phyloP scores from a whole-genome alignment of 1,139 yeast genomes.

The Wickerhamiella infanticola region DNA sequence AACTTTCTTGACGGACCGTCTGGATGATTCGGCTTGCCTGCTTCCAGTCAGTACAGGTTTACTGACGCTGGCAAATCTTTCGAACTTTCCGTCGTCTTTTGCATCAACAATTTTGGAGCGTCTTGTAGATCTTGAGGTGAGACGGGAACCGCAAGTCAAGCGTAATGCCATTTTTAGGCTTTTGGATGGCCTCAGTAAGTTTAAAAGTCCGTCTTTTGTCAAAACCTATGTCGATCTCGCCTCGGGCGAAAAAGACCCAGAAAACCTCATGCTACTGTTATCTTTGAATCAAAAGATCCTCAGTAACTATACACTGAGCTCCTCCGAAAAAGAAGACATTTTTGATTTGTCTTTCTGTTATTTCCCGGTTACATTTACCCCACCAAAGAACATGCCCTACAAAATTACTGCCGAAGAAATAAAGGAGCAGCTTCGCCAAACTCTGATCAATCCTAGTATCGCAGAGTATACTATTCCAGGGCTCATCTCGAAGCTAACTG shows the following conservation, averaged over 20 bases:
- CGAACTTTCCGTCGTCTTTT: conserved; percentile 19
- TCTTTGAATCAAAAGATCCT: conserved; percentile 39
- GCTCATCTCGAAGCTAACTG: conserved; percentile 67
- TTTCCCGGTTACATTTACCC: conserved; percentile 89
- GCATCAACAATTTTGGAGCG: conserved; percentile 12
- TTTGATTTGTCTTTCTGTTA: conserved; percentile 88
- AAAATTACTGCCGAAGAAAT: conserved; percentile 62
- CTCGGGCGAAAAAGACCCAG: conserved; percentile 86
- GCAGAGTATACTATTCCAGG: conserved; percentile 66
- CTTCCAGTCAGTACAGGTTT: conserved; percentile 42
- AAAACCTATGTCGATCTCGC: conserved; percentile 51
- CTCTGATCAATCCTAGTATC: conserved; percentile 52
- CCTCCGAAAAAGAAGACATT: conserved; percentile 36
- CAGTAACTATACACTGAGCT: conserved; percentile 28
- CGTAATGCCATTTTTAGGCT: conserved; percentile 47
- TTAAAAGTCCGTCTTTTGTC: conserved; percentile 24
- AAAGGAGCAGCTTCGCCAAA: conserved; percentile 36
- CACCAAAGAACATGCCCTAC: conserved; percentile 86
- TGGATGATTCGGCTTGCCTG: conserved; percentile 47
- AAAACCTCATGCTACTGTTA: conserved; percentile 64
- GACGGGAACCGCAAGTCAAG: conserved; percentile 41
- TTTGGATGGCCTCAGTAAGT: conserved; percentile 26
- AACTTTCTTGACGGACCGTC: conserved; percentile 47
- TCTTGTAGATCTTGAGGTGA: conserved; percentile 7
- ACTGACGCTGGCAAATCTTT: conserved; percentile 27